phyloP scores from a whole-genome alignment of 73 alveolate genomes.

The Paramecium sexaurelia region DNA sequence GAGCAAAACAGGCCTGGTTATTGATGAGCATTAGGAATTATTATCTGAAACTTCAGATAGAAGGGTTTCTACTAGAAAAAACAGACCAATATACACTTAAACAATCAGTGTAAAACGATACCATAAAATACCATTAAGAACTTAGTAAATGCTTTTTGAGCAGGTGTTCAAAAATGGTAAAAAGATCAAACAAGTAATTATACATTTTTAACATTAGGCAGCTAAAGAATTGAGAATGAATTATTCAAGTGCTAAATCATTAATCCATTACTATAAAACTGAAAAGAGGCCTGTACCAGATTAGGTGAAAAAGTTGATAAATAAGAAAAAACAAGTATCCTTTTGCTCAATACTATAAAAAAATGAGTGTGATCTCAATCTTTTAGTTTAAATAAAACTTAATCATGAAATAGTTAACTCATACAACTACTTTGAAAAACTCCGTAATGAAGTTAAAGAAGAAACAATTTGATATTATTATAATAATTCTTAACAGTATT shows the following conservation, averaged over 20 bases:
- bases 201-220: neutral
- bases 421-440: neutral
- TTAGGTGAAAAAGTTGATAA: neutral
- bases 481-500: neutral
- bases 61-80: slow-evolving; percentile 35
- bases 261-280: slow-evolving; percentile 43
- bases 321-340: neutral
- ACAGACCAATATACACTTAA: neutral
- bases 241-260: slow-evolving; percentile 51
- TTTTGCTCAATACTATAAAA: neutral
- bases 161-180: slow-evolving; percentile 23
- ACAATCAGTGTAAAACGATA: slow-evolving; percentile 43
- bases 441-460: neutral
- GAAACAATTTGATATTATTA: neutral
- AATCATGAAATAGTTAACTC: neutral
- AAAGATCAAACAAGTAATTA: slow-evolving; percentile 7
- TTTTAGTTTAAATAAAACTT: neutral
- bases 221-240: slow-evolving; percentile 47
- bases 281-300: slow-evolving; percentile 55
- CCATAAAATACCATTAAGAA: slow-evolving; percentile 39
- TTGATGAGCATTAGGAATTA: neutral
- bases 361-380: neutral
- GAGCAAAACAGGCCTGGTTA: slow-evolving; percentile 18
- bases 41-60: slow-evolving; percentile 2
- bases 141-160: slow-evolving; percentile 15